Evolutionary conservation across 495 filamentous ascomycete genomes (phyloP), one percentile per base, ranked within the genome.

Genomic region (Viridothelium virens): DNA sequence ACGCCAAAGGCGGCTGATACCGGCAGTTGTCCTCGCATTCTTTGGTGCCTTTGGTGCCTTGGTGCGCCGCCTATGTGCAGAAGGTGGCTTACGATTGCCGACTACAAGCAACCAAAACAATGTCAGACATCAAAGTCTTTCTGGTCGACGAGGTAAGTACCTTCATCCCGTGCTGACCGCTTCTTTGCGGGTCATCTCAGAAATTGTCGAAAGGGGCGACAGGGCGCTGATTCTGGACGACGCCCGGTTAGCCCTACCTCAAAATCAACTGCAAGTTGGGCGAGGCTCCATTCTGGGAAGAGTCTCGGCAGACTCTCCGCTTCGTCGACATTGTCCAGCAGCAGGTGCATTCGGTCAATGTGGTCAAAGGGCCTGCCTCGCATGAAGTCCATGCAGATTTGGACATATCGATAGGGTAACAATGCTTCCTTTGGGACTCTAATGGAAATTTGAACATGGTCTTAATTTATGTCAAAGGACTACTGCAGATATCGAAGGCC

Each of bases 241-340:
- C 36, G 4, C 14, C 31, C 25, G 7, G 25, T 6, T 36, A 91
- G 85, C 90, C 92, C 34, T 96, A 88, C 77, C 77, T 96, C 56
- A 78, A 89, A 67, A 79, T 88, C 64, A 80, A 87, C 63, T 92
- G 89, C 74, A 81, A 79, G 14, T 81, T 96, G 37, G 89, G 91
- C 65, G 92, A 96, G 78, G 93, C 86, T 1, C 92, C 92, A 14
- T 91, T 84, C 79, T 90, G 88, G 76, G 89, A 94, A 71, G 74
- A 80, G 37, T 76, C 76, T 33, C 86, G 82, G 48, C 83, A 91
- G 69, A 84, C 84, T 67, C 84, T 96, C 47, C 90, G 92, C 68
- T 96, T 94, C 76, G 86, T 96, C 67, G 92, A 97, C 78, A 94
- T 96, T 76, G 90, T 86, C 76, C 84, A 90, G 67, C 81, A 88